Conservation (phyloP, 2,329 filamentous ascomycete species). For the Cordyceps tenuipes region DNA sequence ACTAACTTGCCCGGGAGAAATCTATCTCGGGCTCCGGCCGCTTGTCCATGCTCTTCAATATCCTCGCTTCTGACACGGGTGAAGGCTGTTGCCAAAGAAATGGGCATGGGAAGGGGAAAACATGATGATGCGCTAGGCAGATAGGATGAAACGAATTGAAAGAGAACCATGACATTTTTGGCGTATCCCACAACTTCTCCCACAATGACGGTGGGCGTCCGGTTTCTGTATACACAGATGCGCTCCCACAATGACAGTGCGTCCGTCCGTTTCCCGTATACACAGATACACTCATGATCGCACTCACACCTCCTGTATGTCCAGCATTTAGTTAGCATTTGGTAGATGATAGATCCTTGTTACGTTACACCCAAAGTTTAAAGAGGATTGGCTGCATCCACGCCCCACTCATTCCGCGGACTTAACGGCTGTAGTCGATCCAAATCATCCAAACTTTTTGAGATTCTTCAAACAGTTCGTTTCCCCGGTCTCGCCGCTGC, state of each 20-base stretch:
- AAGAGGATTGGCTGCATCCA: neutral
- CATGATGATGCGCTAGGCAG: conserved; percentile 3
- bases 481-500: neutral
- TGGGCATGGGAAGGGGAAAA: neutral
- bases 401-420: conserved; percentile 6
- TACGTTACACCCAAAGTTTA: neutral
- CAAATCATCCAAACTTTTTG: neutral
- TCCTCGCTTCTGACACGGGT: neutral
- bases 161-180: neutral
- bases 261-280: too few species aligned
- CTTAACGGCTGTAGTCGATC: conserved; percentile 5
- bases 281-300: too few species aligned
- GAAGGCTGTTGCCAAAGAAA: neutral
- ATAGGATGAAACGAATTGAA: neutral
- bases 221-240: neutral
- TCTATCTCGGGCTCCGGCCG: neutral
- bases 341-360: too few species aligned
- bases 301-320: too few species aligned
- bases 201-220: neutral
- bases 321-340: too few species aligned
- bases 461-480: neutral
- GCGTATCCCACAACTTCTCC: neutral
- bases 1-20: neutral
- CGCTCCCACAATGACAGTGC: too few species aligned
- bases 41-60: neutral